These are phyloP conservation scores for Cystoderma amianthinum DNA, from an alignment of 768 basidiomycete species.

Conservation along the genomic window DNA sequence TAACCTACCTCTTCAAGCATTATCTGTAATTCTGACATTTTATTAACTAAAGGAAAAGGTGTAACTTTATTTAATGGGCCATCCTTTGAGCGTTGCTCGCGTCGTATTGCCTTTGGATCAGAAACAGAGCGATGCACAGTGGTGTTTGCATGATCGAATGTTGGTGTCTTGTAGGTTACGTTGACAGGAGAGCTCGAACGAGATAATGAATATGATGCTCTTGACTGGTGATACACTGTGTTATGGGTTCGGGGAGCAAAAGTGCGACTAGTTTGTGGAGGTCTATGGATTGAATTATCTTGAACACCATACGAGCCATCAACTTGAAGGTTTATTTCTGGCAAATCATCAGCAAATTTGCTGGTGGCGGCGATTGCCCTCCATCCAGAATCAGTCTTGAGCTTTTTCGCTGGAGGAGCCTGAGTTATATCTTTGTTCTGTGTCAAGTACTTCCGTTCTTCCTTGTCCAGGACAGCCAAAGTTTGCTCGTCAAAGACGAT, in stretches of 20 bases:
- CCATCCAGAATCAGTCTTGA: slow-evolving; percentile 44
- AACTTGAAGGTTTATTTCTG: slow-evolving; percentile 54
- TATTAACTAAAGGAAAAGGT: slow-evolving; percentile 5
- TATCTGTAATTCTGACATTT: slow-evolving; percentile 21
- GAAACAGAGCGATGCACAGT: too few relatives aligned
- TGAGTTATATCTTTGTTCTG: slow-evolving; percentile 13
- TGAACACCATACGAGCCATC: slow-evolving; percentile 53
- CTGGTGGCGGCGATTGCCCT: slow-evolving; percentile 21
- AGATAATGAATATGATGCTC: too few relatives aligned
- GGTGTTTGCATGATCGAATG: too few relatives aligned
- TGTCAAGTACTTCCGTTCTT: slow-evolving; percentile 38
- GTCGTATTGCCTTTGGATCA: too few relatives aligned
- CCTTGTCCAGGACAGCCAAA: slow-evolving; percentile 53
- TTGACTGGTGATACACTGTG: too few relatives aligned
- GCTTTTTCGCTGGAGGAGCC: slow-evolving; percentile 22
- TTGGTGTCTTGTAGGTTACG: too few relatives aligned
- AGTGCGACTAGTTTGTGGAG: too few relatives aligned
- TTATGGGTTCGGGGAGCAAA: too few relatives aligned
- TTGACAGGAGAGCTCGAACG: too few relatives aligned
- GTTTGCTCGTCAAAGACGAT: slow-evolving; percentile 57
- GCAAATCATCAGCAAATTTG: slow-evolving; percentile 37
- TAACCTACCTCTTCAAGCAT: slow-evolving; percentile 40
- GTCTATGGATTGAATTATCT: too few relatives aligned
- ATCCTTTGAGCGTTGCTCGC: too few relatives aligned
- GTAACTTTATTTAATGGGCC: too few relatives aligned